Percentiles rank a stretch among this genome's conserved stretches.
Evolutionary conservation across 352 stramenopile genomes (phyloP).

Genomic region (Phytophthora pluvialis): DNA sequence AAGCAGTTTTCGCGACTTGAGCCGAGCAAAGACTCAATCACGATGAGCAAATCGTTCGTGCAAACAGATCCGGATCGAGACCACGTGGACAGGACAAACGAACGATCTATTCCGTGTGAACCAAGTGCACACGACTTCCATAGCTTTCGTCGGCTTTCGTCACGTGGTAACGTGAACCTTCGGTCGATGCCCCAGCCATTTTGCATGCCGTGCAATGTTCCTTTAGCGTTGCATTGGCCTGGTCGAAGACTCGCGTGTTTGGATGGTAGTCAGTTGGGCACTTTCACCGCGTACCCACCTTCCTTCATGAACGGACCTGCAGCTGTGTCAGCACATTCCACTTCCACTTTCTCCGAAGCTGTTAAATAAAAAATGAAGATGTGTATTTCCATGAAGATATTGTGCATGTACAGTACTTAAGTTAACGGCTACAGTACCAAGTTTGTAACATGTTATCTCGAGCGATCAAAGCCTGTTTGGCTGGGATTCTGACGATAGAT

Average conservation of each 20-base stretch:
- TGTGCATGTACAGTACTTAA: no score
- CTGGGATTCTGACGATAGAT: slow-evolving; percentile 17
- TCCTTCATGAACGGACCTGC: no score
- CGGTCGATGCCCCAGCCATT: not conserved
- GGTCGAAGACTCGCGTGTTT: not conserved
- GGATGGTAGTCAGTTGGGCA: slow-evolving; percentile 1
- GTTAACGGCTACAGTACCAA: not conserved
- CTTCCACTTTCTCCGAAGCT: not conserved
- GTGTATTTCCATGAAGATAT: no score
- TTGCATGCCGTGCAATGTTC: slow-evolving; percentile 2
- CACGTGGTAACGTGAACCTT: not conserved
- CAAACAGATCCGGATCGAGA: slow-evolving; percentile 8
- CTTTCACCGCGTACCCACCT: no score
- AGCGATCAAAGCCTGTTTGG: not conserved
- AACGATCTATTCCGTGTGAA: not conserved
- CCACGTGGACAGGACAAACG: not conserved
- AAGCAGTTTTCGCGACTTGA: not conserved
- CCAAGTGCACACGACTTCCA: not conserved
- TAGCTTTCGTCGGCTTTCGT: not conserved
- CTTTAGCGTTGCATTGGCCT: not conserved
- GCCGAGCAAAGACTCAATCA: not conserved
- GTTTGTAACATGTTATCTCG: not conserved
- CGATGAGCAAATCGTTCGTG: slow-evolving; percentile 2
- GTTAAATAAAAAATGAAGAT: slow-evolving; percentile 1
- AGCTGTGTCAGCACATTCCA: not conserved